Percentiles rank a stretch among this genome's conserved stretches.
Evolutionary conservation across 352 stramenopile genomes (phyloP).

Genomic region (Phytophthora lateralis): DNA sequence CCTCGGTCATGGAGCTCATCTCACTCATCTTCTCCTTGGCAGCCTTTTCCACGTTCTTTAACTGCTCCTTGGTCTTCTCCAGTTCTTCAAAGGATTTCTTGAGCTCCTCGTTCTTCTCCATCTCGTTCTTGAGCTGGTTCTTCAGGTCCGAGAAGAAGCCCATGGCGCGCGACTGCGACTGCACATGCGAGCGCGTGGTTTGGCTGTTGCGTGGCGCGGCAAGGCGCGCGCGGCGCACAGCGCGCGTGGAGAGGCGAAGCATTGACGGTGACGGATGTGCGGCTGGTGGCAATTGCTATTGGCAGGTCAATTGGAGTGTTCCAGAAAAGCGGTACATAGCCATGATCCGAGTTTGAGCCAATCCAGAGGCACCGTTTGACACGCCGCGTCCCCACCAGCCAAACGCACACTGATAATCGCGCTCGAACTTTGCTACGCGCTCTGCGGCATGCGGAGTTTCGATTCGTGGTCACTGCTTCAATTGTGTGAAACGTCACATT

Average conservation of each 20-base stretch:
- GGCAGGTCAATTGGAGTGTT: constrained; percentile 14
- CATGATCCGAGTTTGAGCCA: constrained; percentile 21
- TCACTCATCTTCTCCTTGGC: constrained; percentile 72
- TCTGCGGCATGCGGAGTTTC: constrained; percentile 17
- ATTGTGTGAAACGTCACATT: constrained; percentile 46
- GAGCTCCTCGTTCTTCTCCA: constrained; percentile 83
- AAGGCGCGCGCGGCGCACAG: constrained; percentile 31
- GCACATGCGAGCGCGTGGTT: constrained; percentile 3
- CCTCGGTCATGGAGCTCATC: constrained; percentile 57
- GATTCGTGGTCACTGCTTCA: constrained; percentile 2
- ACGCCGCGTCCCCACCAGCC: constrained; percentile 45
- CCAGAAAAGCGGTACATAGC: constrained; percentile 29
- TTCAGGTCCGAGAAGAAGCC: constrained; percentile 82
- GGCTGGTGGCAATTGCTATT: constrained; percentile 4
- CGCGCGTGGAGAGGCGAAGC: constrained; percentile 37
- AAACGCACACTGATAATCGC: constrained; percentile 27
- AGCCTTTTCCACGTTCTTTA: constrained; percentile 66
- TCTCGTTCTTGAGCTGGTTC: constrained; percentile 80
- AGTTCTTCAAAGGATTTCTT: constrained; percentile 83
- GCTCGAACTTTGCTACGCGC: constrained; percentile 18
- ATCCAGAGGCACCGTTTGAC: constrained; percentile 25
- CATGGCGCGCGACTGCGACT: constrained; percentile 55
- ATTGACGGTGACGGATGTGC: constrained; percentile 36
- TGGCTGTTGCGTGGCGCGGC: constrained; percentile 16
- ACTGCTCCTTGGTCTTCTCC: constrained; percentile 73